Percentiles rank a stretch among this genome's conserved stretches.
Evolutionary conservation across 148 eudicot species (phyloP).

Genomic region (Arctostaphylos glauca): DNA sequence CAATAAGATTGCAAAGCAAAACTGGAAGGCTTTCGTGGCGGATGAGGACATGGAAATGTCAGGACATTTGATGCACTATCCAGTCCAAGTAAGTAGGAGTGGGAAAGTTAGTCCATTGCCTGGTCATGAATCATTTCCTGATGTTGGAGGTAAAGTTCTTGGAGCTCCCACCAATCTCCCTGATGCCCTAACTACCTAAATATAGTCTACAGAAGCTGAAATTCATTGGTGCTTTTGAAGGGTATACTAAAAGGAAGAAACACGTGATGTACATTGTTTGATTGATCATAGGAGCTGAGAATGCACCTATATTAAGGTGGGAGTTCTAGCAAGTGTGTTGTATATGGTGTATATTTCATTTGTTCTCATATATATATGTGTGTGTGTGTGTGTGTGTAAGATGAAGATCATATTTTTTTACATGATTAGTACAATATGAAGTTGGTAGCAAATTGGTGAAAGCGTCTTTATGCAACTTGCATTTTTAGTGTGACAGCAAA

Average conservation of each 20-base stretch:
- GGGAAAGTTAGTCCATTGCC: constrained; percentile 29
- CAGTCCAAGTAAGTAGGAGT: constrained; percentile 20
- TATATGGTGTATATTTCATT: background rate
- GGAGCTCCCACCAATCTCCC: constrained; percentile 38
- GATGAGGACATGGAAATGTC: constrained; percentile 20
- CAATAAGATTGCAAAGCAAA: constrained; percentile 16
- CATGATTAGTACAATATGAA: background rate
- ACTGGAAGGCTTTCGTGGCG: constrained; percentile 21
- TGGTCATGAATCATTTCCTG: constrained; percentile 31
- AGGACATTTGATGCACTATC: constrained; percentile 31
- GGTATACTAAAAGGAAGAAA: background rate
- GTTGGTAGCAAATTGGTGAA: background rate
- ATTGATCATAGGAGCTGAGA: background rate
- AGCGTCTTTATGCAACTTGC: background rate
- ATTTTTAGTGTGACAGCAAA: background rate
- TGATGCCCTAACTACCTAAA: constrained; percentile 31
- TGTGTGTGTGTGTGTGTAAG: too few relatives aligned
- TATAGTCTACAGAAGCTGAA: background rate
- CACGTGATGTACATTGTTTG: background rate
- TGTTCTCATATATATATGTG: background rate
- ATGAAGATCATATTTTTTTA: background rate
- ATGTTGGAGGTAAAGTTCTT: constrained; percentile 44
- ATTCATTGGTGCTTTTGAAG: background rate
- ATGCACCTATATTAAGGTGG: background rate
- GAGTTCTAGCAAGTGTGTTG: background rate